phyloP scores from a whole-genome alignment of 176 grass and related monocot genomes.

The Calamus simplicifolius region DNA sequence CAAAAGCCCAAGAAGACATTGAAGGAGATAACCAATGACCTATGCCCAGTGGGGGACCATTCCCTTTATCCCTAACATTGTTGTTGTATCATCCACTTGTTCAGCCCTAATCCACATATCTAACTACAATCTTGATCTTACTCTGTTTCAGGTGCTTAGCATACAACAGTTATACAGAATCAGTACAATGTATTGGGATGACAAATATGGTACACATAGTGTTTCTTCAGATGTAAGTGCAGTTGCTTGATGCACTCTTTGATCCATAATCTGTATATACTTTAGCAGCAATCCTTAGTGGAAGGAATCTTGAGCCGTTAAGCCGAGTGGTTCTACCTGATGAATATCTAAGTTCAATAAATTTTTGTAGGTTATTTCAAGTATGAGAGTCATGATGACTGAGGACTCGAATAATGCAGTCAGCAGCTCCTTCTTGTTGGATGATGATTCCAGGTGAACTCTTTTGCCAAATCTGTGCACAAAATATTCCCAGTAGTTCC shows the following conservation, averaged over 20 bases:
- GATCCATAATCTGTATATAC: not conserved
- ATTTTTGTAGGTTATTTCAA: slow-evolving; percentile 63
- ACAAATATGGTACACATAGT: slow-evolving; percentile 96
- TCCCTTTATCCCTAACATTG: slow-evolving; percentile 10
- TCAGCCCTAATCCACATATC: slow-evolving; percentile 8
- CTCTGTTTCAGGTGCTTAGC: slow-evolving; percentile 76
- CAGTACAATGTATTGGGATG: slow-evolving; percentile 99
- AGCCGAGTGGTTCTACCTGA: too few species aligned
- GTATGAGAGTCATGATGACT: slow-evolving; percentile 94
- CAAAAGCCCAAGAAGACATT: slow-evolving; percentile 99
- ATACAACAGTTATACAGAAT: slow-evolving; percentile 98
- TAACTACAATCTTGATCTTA: slow-evolving; percentile 14
- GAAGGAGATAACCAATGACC: slow-evolving; percentile 92
- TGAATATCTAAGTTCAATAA: not conserved
- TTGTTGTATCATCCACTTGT: not conserved
- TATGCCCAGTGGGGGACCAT: slow-evolving; percentile 80
- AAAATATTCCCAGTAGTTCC: too few species aligned
- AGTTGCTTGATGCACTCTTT: slow-evolving; percentile 9
- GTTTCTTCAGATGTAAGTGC: slow-evolving; percentile 89
- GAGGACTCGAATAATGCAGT: slow-evolving; percentile 82
- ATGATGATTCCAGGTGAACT: slow-evolving; percentile 91
- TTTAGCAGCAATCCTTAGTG: too few species aligned
- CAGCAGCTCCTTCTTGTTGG: slow-evolving; percentile 86
- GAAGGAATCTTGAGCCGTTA: too few species aligned
- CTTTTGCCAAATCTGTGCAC: slow-evolving; percentile 7